Base-by-base conservation (phyloP, 495 filamentous ascomycete genomes). In the Amorphotheca resinae region DNA sequence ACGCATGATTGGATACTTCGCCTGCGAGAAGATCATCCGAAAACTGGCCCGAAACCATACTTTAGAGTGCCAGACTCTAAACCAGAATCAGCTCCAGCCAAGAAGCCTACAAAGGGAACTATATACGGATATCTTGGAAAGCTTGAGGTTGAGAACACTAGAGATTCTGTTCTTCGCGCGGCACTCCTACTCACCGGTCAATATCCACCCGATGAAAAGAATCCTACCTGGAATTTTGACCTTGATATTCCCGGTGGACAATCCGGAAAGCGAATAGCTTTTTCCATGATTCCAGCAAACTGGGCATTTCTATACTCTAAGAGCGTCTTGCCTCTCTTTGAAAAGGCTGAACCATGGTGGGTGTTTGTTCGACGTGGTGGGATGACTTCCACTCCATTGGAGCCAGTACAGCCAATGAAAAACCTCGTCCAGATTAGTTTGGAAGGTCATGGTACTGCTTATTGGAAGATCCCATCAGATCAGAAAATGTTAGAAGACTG, bases 381-480 rank as follows among this genome's bases (percentile, higher is more conserved):
- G 2, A n/a, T 14, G 11, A 9, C 4, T 17, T 18, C 21, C 14
- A 14, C 7, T 17, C 9, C 22, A 1, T 25, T 43, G 23, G 46
- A 38, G 38, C 46, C 46, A 1, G 9, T 9, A 1, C 5, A 26
- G 20, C 21, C 25, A 0, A 16, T 26, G 12, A 33, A 7, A 22
- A 31, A 28, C 15, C 9, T 50, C 31, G 22, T 39, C 17, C 15
- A 25, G 9, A 30, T 48, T 5, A 38, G 9, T 16, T 20, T 25
- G n/a, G 14, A 9, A 1, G 22, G 15, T 3, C n/a, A 18, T 7
- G 33, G 33, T 11, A 49, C 23, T 21, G 46, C 42, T 9, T 48
- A 46, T 36, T 49, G 50, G 49, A 46, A 51, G 22, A 28, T 51
- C 23, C 44, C 49, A 5, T 28, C 4, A 21, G 23, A 43, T 20